Conservation (phyloP, 2,329 filamentous ascomycete species). For the Simplicillium aogashimaense region DNA sequence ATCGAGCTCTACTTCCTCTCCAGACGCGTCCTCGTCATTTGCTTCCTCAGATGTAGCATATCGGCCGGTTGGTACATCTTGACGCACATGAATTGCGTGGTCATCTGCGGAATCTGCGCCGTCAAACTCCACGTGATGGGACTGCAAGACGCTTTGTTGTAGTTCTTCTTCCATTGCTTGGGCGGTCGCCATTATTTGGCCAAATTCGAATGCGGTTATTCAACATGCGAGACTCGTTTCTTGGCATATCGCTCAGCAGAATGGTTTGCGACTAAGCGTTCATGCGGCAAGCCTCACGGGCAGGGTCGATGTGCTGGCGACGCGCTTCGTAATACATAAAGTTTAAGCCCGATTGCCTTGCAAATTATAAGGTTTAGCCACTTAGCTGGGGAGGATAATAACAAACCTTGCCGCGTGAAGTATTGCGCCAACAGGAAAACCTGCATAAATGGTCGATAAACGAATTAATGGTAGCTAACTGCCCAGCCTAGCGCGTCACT, state of each 20-base stretch:
- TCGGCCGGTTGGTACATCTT: too few species aligned
- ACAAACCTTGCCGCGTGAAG: too few species aligned
- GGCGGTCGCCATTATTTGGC: constrained; percentile 35
- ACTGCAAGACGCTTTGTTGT: constrained; percentile 39
- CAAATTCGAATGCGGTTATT: constrained; percentile 8
- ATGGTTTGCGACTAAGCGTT: constrained; percentile 12
- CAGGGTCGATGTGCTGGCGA: constrained; percentile 6
- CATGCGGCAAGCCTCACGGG: constrained; percentile 2
- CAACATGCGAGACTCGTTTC: constrained; percentile 6
- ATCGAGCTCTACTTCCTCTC: constrained; percentile 28
- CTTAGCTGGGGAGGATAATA: too few species aligned
- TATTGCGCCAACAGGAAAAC: too few species aligned
- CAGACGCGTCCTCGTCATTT: constrained; percentile 28
- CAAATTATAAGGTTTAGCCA: too few species aligned
- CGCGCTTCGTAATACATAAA: neutral
- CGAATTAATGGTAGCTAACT: constrained; percentile 1
- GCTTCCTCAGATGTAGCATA: constrained; percentile 15
- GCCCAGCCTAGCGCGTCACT: constrained; percentile 5
- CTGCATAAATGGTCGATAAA: neutral
- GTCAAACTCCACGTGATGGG: constrained; percentile 17
- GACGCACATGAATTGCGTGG: too few species aligned
- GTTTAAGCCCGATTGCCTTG: too few species aligned
- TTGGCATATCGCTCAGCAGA: constrained; percentile 19
- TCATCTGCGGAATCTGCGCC: too few species aligned
- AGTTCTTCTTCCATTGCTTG: constrained; percentile 48